These are phyloP conservation scores for Colletotrichum acutatum DNA, from an alignment of 2,329 filamentous ascomycete genomes.

Conservation along the genomic window DNA sequence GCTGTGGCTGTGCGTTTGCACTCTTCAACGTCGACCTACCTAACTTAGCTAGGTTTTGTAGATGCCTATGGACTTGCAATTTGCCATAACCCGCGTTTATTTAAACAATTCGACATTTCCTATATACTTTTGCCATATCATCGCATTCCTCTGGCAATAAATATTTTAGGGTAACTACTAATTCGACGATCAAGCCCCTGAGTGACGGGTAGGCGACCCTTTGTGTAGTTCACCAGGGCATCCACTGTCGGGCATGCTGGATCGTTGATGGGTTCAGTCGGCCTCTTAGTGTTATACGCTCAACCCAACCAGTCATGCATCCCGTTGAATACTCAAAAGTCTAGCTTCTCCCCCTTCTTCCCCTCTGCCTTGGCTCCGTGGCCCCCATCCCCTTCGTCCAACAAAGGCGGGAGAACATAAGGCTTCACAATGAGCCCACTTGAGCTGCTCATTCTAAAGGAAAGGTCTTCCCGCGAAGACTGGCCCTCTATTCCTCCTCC, in stretches of 20 bases:
- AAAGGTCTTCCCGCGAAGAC: slow-evolving; percentile 83
- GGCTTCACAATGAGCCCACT: slow-evolving; percentile 87
- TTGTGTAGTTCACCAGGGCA: no score
- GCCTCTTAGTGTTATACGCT: neutral
- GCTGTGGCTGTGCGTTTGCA: slow-evolving; percentile 4
- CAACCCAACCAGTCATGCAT: neutral
- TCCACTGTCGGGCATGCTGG: neutral
- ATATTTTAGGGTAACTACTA: no score
- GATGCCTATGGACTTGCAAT: neutral
- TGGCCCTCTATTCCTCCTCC: slow-evolving; percentile 79
- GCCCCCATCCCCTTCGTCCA: slow-evolving; percentile 72
- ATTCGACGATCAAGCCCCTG: no score
- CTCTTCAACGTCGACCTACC: slow-evolving; percentile 6
- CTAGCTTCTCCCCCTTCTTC: slow-evolving; percentile 73
- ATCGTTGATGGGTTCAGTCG: neutral
- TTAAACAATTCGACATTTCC: no score
- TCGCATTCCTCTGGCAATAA: no score
- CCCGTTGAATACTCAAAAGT: slow-evolving; percentile 67
- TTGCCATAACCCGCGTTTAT: neutral
- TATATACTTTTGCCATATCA: no score
- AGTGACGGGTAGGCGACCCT: neutral
- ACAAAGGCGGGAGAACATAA: slow-evolving; percentile 86
- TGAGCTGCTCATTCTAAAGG: slow-evolving; percentile 85
- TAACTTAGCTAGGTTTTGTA: slow-evolving; percentile 3
- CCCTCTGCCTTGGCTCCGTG: slow-evolving; percentile 60